A percentile compares a stretch with the other conserved stretches of the same genome.
phyloP scores from a whole-genome alignment of 1,284 basidiomycete species.

The Trichosporon inkin region DNA sequence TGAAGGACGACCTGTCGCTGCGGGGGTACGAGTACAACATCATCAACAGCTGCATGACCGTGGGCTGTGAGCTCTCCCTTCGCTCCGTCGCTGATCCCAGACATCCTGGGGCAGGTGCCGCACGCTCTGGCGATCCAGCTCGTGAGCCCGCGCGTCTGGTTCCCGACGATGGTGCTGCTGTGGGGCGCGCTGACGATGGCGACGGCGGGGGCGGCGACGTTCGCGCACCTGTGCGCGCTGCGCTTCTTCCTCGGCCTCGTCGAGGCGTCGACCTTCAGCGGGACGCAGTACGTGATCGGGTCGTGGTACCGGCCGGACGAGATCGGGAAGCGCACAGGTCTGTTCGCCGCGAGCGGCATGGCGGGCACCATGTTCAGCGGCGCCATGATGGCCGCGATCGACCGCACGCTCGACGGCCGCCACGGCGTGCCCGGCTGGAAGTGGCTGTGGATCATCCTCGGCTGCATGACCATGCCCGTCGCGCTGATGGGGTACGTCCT shows the following conservation, averaged over 20 bases:
- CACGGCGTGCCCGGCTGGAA: constrained; percentile 33
- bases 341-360: constrained; percentile 16
- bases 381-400: constrained; percentile 21
- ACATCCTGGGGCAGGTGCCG: constrained; percentile 9
- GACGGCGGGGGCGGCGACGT: constrained; percentile 23
- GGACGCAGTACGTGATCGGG: constrained; percentile 64
- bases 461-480: constrained; percentile 19
- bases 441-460: constrained; percentile 19
- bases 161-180: constrained; percentile 10
- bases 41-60: constrained; percentile 5
- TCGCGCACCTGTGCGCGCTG: constrained; percentile 61
- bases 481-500: constrained; percentile 18
- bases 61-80: not conserved
- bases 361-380: constrained; percentile 18
- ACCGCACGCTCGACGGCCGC: constrained; percentile 28
- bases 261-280: constrained; percentile 68
- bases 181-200: constrained; percentile 17
- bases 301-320: constrained; percentile 30
- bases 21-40: constrained; percentile 8
- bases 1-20: constrained; percentile 13
- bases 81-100: not conserved
- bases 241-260: constrained; percentile 69
- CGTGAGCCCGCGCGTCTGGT: not conserved
- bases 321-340: constrained; percentile 15
- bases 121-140: not conserved